These are phyloP conservation scores for Magnusiomyces tetraspermus DNA, from an alignment of 1,139 yeast species.

Conservation along the genomic window DNA sequence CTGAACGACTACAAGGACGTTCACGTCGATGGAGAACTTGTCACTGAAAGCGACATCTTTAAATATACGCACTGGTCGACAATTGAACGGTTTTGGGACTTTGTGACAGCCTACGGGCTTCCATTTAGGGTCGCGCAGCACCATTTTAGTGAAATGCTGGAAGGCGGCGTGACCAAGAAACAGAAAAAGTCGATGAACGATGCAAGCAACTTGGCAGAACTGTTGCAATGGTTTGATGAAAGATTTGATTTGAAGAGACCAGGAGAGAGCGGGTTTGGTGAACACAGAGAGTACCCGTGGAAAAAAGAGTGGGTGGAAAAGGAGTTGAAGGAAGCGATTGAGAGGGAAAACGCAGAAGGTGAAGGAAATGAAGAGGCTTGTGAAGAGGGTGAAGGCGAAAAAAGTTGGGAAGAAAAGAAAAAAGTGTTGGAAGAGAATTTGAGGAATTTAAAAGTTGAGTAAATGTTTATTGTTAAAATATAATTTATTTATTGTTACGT, in stretches of 20 bases:
- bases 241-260: constrained; percentile 56
- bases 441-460: not conserved
- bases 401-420: not conserved
- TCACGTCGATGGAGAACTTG: not conserved
- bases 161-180: constrained; percentile 45
- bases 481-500: not conserved
- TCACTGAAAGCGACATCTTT: constrained; percentile 37
- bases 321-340: not conserved
- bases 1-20: not conserved
- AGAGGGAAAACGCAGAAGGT: not conserved
- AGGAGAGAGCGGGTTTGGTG: constrained; percentile 62
- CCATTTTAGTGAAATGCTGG: constrained; percentile 79
- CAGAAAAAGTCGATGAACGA: constrained; percentile 58
- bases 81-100: constrained; percentile 72
- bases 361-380: not conserved
- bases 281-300: constrained; percentile 48
- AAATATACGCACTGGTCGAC: constrained; percentile 81
- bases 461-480: not conserved
- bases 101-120: constrained; percentile 67
- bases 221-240: constrained; percentile 75
- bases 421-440: not conserved
- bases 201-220: constrained; percentile 45
- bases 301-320: constrained; percentile 21
- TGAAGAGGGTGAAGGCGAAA: not conserved
- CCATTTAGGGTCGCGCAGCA: constrained; percentile 81